Conservation (phyloP, 169 alveolate species). For the Cryptosporidium tyzzeri region DNA sequence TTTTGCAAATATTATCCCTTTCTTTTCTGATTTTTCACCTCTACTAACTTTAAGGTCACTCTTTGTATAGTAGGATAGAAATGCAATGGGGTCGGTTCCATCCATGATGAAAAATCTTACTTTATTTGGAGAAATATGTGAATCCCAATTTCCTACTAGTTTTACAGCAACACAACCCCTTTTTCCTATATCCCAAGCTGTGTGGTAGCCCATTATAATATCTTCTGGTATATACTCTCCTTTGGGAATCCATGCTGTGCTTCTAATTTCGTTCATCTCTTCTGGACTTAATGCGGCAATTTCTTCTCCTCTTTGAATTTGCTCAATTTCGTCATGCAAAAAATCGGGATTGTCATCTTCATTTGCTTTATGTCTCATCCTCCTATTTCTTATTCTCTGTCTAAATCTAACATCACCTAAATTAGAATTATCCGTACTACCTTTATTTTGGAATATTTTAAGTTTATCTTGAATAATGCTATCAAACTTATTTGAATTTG, state of each 20-base stretch:
- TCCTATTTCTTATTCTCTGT: slow-evolving; percentile 60
- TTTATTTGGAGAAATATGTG: slow-evolving; percentile 76
- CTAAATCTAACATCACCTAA: slow-evolving; percentile 61
- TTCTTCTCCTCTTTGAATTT: slow-evolving; percentile 52
- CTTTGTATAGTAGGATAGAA: slow-evolving; percentile 58
- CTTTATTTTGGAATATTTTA: slow-evolving; percentile 36
- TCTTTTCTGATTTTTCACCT: slow-evolving; percentile 72
- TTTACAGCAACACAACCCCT: slow-evolving; percentile 81
- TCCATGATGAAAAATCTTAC: slow-evolving; percentile 82
- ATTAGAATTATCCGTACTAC: slow-evolving; percentile 5
- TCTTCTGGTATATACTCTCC: slow-evolving; percentile 80
- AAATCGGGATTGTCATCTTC: slow-evolving; percentile 59
- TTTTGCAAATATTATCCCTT: slow-evolving; percentile 67
- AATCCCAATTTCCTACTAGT: slow-evolving; percentile 79
- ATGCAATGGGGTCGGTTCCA: slow-evolving; percentile 80
- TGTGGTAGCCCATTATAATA: slow-evolving; percentile 79
- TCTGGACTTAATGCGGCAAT: slow-evolving; percentile 29
- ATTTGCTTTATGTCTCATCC: slow-evolving; percentile 49
- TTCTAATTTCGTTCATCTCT: slow-evolving; percentile 76
- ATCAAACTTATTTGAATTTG: slow-evolving; percentile 26
- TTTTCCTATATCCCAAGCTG: slow-evolving; percentile 84
- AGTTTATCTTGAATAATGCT: slow-evolving; percentile 55
- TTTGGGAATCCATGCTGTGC: slow-evolving; percentile 78
- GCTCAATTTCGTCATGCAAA: slow-evolving; percentile 68
- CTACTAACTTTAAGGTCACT: slow-evolving; percentile 71